Percentiles rank a stretch among this genome's conserved stretches.
These are phyloP conservation scores for Cordyceps pruinosa DNA, from an alignment of 2,329 filamentous ascomycete species.

Conservation along the genomic window DNA sequence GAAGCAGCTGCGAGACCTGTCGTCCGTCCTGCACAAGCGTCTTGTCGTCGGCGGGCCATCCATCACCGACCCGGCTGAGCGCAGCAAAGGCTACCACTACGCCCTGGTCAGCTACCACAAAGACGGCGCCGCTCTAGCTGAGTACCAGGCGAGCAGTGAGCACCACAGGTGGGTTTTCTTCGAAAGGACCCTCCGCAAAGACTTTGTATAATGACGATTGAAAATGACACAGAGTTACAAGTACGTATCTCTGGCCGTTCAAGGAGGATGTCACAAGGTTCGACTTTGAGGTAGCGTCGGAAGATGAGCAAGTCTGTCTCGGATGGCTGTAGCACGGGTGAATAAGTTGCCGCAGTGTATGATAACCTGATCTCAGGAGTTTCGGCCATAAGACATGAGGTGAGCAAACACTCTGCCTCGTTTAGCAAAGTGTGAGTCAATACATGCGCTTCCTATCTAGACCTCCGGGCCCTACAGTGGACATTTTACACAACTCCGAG, in stretches of 20 bases:
- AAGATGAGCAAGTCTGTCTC: conserved; percentile 27
- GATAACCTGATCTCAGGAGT: too few species aligned
- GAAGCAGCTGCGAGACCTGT: conserved; percentile 39
- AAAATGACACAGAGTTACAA: conserved; percentile 40
- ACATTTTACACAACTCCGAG: not conserved
- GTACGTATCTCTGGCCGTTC: conserved; percentile 43
- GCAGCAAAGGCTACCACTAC: conserved; percentile 47
- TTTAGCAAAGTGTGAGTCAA: too few species aligned
- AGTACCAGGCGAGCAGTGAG: conserved; percentile 46
- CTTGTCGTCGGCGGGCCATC: conserved; percentile 47
- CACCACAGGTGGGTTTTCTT: conserved; percentile 37
- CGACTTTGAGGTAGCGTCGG: conserved; percentile 44
- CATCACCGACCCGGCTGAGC: conserved; percentile 43
- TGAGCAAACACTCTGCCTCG: too few species aligned
- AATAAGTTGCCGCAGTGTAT: not conserved
- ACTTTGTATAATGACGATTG: too few species aligned
- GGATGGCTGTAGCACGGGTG: not conserved
- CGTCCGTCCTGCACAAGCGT: conserved; percentile 41
- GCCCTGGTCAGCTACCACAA: conserved; percentile 46
- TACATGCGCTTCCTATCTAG: not conserved
- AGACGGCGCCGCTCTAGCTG: conserved; percentile 36
- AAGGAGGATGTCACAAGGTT: conserved; percentile 47
- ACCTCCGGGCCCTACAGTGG: not conserved
- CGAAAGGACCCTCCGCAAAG: not conserved
- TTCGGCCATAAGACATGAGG: too few species aligned